Base-by-base conservation (phyloP, 768 basidiomycete genomes). In the Kwoniella sp. region DNA sequence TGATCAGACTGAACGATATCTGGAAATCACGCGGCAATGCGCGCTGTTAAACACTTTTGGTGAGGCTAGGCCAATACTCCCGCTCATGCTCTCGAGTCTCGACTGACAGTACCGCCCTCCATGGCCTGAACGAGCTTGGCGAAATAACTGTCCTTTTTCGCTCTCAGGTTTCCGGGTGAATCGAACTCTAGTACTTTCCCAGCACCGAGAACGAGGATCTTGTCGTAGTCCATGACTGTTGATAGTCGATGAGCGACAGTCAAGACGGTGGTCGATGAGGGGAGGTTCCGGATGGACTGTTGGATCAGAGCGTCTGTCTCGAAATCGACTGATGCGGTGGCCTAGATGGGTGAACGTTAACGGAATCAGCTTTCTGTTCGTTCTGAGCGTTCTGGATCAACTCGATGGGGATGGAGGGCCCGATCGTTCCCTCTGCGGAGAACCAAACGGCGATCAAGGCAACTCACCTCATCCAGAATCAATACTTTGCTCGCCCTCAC, bases 181-280 rank as follows among this genome's bases (percentile, higher is more conserved):
- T 88, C 91, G 76, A 86, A 91, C 72, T 93, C 90, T n/a, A 86
- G 77, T 48, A 93, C 83, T 60, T 84, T 82, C 1, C 91, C 91
- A 19, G 84, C 83, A 57, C 87, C 88, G n/a, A 87, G 78, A 0
- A 83, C 82, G 19, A 87, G 82, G 49, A 87, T 85, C 68, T 85
- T 85, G 71, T 88, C 86, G 2, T 85, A 84, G 55, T 86, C 86
- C 81, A 86, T 86, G 64, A 87, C 84, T 7, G 84, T 87, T 1
- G 70, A 59, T 2, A 80, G 62, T 29, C 86, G 82, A 73, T 87
- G 86, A 1, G 87, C 87, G 40, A 88, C 82, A 19, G 85, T 87
- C 29, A 88, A 78, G 21, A 88, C 77, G 0, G 86, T 87, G 0
- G 82, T 67, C 37, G 71, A 83, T n/a, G 64, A 62, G 13, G 82